Evolutionary conservation across 306 rosid species (phyloP).

Genomic region (Glycine soja): DNA sequence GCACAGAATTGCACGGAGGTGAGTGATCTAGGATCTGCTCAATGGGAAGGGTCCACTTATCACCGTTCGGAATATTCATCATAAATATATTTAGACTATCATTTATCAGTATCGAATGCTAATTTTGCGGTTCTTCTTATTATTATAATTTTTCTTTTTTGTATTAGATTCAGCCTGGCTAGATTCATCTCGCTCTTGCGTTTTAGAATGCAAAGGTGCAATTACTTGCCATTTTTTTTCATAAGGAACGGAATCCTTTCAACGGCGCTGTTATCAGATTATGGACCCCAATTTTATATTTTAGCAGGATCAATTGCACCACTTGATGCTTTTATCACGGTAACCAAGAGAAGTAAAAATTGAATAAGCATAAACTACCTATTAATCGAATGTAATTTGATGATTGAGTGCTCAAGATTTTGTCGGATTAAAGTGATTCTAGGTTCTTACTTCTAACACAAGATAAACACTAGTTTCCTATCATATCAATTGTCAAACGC

Average conservation of each 20-base stretch:
- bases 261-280: background rate
- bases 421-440: background rate
- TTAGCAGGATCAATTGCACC: background rate
- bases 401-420: background rate
- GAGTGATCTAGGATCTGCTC: conserved; percentile 43
- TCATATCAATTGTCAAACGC: background rate
- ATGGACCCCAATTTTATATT: background rate
- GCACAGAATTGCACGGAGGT: conserved; percentile 79
- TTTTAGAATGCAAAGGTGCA: conserved; percentile 37
- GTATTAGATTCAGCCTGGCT: conserved; percentile 15
- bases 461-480: background rate
- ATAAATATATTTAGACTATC: conserved; percentile 36
- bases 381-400: background rate
- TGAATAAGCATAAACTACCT: background rate
- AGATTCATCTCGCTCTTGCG: conserved; percentile 19
- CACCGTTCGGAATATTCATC: conserved; percentile 39
- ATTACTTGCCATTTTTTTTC: background rate
- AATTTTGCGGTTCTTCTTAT: conserved; percentile 32
- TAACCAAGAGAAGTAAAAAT: background rate
- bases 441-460: background rate
- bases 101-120: conserved; percentile 32
- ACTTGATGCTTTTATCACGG: background rate
- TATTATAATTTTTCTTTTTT: background rate
- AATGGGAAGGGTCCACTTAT: conserved; percentile 35
- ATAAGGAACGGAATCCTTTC: background rate